phyloP scores from a whole-genome alignment of 75 land plant species.

The Pinus tabuliformis region DNA sequence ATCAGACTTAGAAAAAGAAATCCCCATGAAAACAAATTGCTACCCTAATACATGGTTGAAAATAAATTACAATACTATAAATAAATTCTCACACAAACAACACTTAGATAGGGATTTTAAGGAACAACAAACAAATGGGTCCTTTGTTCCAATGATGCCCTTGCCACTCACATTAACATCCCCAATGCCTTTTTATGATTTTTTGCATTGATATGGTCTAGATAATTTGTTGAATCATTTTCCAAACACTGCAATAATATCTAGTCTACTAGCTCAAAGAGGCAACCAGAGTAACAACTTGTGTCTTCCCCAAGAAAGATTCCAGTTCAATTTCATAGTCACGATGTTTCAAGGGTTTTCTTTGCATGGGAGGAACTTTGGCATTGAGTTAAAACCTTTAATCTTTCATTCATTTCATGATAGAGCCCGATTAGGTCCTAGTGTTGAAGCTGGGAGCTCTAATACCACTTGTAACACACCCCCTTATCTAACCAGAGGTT shows the following conservation, averaged over 20 bases:
- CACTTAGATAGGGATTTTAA: too few species aligned
- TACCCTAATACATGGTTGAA: too few species aligned
- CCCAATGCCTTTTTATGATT: conserved; percentile 98
- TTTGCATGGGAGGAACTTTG: conserved; percentile 80
- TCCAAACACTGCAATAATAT: conserved; percentile 90
- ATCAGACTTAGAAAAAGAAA: too few species aligned
- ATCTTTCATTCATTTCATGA: too few species aligned
- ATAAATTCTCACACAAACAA: too few species aligned
- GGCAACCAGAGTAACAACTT: conserved; percentile 32
- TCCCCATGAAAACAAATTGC: too few species aligned
- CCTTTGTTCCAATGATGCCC: conserved; percentile 81
- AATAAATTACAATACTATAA: too few species aligned
- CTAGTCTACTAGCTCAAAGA: conserved; percentile 64
- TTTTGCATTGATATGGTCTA: conserved; percentile 97
- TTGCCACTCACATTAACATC: conserved; percentile 96
- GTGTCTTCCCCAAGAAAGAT: conserved; percentile 95
- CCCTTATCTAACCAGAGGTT: too few species aligned
- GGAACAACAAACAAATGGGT: too few species aligned
- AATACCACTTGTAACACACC: too few species aligned
- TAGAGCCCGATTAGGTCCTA: too few species aligned
- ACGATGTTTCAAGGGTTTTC: conserved; percentile 94
- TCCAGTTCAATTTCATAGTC: conserved; percentile 96
- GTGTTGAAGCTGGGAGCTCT: too few species aligned
- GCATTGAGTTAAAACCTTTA: conserved; percentile 39
- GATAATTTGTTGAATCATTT: conserved; percentile 96